Evolutionary conservation across 345 rosid species (phyloP).

Genomic region (Melastoma malabathricum): DNA sequence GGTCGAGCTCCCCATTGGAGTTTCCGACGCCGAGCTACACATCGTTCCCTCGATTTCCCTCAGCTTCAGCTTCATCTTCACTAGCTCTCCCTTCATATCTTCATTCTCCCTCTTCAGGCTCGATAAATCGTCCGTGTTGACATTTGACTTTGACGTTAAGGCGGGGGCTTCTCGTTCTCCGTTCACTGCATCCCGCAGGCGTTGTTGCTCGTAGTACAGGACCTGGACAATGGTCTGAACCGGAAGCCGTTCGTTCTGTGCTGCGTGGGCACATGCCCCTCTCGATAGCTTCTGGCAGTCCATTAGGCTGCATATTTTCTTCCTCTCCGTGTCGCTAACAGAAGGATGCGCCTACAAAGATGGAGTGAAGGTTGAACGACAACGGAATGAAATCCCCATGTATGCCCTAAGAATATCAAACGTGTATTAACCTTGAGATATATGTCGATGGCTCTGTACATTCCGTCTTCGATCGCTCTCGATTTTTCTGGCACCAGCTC

Average conservation of each 20-base stretch:
- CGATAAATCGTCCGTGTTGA: conserved; percentile 49
- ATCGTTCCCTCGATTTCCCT: conserved; percentile 47
- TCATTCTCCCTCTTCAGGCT: conserved; percentile 56
- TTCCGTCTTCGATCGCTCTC: conserved; percentile 75
- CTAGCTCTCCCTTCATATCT: conserved; percentile 65
- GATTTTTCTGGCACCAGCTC: conserved; percentile 76
- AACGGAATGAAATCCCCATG: no score
- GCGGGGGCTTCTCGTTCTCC: conserved; percentile 24
- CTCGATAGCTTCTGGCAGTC: conserved; percentile 90
- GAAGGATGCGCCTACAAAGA: conserved; percentile 67
- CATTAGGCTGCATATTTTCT: conserved; percentile 90
- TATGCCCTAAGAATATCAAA: no score
- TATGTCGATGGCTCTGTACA: conserved; percentile 79
- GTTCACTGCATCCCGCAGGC: conserved; percentile 53
- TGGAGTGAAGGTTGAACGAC: neutral
- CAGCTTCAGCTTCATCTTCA: conserved; percentile 75
- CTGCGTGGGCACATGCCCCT: conserved; percentile 93
- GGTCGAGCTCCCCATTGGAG: conserved; percentile 27
- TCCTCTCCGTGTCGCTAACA: conserved; percentile 75
- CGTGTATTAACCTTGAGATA: conserved; percentile 61
- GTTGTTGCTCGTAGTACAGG: conserved; percentile 84
- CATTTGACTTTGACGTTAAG: conserved; percentile 18
- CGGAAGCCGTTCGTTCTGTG: conserved; percentile 79
- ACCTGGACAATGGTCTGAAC: conserved; percentile 93
- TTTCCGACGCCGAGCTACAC: conserved; percentile 14